Base-by-base conservation (phyloP, 768 basidiomycete genomes). In the Leccinum rimulosum region DNA sequence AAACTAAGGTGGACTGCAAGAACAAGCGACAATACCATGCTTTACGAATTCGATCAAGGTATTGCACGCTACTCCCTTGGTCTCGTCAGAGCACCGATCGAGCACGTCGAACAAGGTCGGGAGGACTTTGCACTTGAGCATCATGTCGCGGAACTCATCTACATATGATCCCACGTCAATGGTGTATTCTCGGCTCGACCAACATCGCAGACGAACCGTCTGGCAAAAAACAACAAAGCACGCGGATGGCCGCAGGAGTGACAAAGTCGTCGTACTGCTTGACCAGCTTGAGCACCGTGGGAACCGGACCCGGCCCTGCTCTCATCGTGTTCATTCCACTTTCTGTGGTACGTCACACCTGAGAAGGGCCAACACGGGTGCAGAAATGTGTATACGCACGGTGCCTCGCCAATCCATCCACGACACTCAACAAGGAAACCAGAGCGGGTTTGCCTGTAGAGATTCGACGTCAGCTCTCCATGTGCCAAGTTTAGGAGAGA, bases 181-280 rank as follows among this genome's bases (percentile, higher is more conserved):
- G 27, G 52, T 7, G 33, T 10, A 4, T 22, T 9, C 35, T 51
- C 22, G 12, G 10, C 28, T 28, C 7, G 7, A 25, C 35, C 4
- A 7, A 6, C 9, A 28, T 36, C 31, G 2, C 31, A 45, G 15
- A 57, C 54, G 17, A 31, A 72, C 71, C 55, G n/a, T 73, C 66
- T 28, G 48, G 55, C 17, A 66, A 66, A 22, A 72, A 60, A 17
- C 62, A 60, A 19, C 70, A 68, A 25, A 72, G 58, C 1, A 68
- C 65, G 17, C 63, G 68, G 3, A 57, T 63, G 11, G 72, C 72
- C 15, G 66, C 66, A 1, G 70, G 70, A 19, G 71, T 61, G 7
- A 72, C 71, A 35, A 68, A 70, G 48, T 73, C 68, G 36, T 74
- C 72, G 28, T 36, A 61, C n/a, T 58, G 56, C 30, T 57, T 58